A percentile compares a stretch with the other conserved stretches of the same genome.
Evolutionary conservation across 177 flowering plant species (phyloP).

Genomic region (Vitis hybrid): DNA sequence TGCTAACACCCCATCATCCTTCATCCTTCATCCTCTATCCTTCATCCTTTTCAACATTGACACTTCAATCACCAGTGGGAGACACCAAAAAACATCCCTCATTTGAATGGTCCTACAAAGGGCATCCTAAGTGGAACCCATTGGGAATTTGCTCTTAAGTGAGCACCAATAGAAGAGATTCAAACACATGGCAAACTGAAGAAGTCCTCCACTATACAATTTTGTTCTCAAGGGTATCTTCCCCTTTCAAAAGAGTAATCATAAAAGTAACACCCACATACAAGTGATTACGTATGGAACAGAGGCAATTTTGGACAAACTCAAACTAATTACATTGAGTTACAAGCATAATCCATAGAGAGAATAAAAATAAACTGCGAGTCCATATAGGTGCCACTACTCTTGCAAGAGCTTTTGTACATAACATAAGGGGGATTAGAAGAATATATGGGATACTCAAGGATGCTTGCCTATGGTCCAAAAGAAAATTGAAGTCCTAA

Average conservation of each 20-base stretch:
- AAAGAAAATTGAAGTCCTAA: constrained; percentile 10
- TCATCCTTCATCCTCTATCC: neutral
- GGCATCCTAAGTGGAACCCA: constrained; percentile 1
- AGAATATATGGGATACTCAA: constrained; percentile 13
- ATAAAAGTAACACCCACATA: neutral
- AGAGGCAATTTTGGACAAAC: constrained; percentile 10
- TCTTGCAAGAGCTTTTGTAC: constrained; percentile 32
- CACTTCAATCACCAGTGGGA: constrained; percentile 4
- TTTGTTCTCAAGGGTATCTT: too few species aligned
- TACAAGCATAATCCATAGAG: constrained; percentile 25
- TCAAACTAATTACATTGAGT: constrained; percentile 29
- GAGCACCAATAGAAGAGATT: neutral
- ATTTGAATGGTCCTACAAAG: neutral
- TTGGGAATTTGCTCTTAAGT: neutral
- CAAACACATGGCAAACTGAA: neutral
- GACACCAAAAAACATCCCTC: neutral
- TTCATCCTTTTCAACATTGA: constrained; percentile 1
- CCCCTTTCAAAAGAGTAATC: neutral
- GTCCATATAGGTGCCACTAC: constrained; percentile 28
- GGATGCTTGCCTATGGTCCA: constrained; percentile 32
- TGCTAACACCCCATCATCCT: constrained; percentile 17
- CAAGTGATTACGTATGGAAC: neutral
- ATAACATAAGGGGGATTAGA: constrained; percentile 19
- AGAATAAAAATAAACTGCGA: constrained; percentile 26
- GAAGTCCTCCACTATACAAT: neutral